phyloP scores from a whole-genome alignment of 2,329 filamentous ascomycete species.

The Knufia fluminis region DNA sequence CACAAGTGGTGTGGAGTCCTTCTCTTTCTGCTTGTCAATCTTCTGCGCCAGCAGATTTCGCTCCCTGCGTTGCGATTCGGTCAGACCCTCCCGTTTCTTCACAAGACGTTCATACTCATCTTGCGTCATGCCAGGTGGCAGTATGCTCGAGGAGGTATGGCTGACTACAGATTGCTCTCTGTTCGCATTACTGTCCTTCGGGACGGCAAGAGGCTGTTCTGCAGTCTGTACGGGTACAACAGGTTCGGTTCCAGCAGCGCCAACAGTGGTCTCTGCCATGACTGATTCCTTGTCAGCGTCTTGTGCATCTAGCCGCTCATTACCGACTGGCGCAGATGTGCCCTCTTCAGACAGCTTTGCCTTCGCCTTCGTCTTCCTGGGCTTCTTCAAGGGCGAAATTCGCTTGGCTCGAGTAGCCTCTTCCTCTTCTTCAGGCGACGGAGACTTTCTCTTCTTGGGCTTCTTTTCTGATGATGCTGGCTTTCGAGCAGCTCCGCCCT shows the following conservation, averaged over 20 bases:
- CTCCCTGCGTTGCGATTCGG: conserved; percentile 15
- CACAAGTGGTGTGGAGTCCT: conserved; percentile 1
- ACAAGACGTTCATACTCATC: conserved; percentile 16
- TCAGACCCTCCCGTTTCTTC: conserved; percentile 16
- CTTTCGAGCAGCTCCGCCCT: too few relatives aligned
- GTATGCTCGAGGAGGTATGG: conserved; percentile 1
- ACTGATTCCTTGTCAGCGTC: background rate
- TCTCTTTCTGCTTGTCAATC: conserved; percentile 12
- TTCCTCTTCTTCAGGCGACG: too few relatives aligned
- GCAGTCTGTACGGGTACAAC: background rate
- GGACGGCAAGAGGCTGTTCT: background rate
- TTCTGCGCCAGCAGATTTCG: conserved; percentile 13
- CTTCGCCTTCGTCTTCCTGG: background rate
- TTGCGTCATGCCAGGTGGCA: conserved; percentile 15
- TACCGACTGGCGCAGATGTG: background rate
- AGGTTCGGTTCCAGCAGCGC: background rate
- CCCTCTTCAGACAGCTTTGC: background rate
- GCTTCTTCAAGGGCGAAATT: background rate
- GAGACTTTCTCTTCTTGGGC: too few relatives aligned
- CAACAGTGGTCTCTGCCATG: conserved; percentile 2
- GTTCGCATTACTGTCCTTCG: conserved; percentile 8
- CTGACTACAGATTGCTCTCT: background rate
- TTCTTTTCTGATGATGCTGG: too few relatives aligned
- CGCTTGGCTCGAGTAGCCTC: too few relatives aligned
- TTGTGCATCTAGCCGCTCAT: too few relatives aligned